Conservation (phyloP, 2,329 filamentous ascomycete species). For the Fusarium nurragi region DNA sequence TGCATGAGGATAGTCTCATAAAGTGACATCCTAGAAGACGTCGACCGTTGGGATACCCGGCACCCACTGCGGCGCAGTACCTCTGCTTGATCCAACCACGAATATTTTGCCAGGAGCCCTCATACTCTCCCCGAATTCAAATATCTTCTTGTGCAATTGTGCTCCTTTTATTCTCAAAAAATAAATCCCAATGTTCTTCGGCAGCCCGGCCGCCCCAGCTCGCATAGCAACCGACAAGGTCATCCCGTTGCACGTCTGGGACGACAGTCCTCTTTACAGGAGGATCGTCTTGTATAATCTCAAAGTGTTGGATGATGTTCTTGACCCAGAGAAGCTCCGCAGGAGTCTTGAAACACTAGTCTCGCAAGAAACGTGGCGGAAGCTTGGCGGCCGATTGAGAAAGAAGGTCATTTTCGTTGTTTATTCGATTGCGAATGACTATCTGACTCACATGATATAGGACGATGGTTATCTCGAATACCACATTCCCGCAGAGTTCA, state of each 20-base stretch:
- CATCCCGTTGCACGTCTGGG: conserved; percentile 25
- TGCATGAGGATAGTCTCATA: no score
- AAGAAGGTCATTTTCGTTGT: background rate
- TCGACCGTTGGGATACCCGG: no score
- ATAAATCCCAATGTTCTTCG: background rate
- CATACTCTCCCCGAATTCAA: background rate
- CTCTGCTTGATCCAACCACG: no score
- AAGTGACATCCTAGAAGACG: no score
- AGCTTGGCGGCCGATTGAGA: conserved; percentile 22
- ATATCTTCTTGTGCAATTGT: no score
- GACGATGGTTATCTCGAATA: conserved; percentile 18
- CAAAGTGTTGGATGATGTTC: conserved; percentile 24
- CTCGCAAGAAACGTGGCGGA: conserved; percentile 14
- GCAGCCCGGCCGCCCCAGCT: background rate
- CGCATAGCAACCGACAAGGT: conserved; percentile 5
- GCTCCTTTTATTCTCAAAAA: no score
- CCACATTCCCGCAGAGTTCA: conserved; percentile 24
- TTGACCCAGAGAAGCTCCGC: conserved; percentile 17
- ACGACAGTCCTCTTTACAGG: conserved; percentile 18
- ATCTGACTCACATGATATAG: background rate
- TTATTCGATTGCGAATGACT: fast-evolving
- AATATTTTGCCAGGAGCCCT: background rate
- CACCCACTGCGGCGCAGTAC: no score
- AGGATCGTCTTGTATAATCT: conserved; percentile 25
- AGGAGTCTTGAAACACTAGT: conserved; percentile 6